Evolutionary conservation across 768 basidiomycete genomes (phyloP).

Genomic region (Mycena venus): DNA sequence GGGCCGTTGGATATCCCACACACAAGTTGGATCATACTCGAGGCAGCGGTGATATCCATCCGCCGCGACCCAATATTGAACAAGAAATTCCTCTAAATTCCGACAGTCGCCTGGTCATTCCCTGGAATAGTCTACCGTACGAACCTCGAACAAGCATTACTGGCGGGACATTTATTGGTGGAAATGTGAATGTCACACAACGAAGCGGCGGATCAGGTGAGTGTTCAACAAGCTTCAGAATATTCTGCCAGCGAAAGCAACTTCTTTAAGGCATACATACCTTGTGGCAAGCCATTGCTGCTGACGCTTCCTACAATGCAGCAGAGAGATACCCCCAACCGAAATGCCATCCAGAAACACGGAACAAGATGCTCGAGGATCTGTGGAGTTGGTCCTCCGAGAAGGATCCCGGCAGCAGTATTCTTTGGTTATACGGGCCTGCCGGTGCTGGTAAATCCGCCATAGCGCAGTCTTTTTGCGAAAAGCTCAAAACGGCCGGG

Average conservation of each 20-base stretch:
- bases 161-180: too few relatives aligned
- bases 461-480: background rate
- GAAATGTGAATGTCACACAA: background rate
- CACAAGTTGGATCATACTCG: too few relatives aligned
- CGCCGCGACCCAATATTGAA: too few relatives aligned
- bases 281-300: background rate
- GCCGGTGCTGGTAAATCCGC: conserved; percentile 7
- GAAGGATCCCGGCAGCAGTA: background rate
- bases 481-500: too few relatives aligned
- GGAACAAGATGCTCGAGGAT: background rate
- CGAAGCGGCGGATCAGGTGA: background rate
- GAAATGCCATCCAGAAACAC: background rate
- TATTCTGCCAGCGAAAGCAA: background rate
- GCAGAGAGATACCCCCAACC: background rate
- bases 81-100: too few relatives aligned
- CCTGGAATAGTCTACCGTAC: too few relatives aligned
- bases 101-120: background rate
- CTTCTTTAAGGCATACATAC: background rate
- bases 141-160: background rate
- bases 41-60: too few relatives aligned
- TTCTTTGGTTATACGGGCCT: background rate
- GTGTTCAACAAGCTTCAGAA: background rate
- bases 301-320: background rate
- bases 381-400: background rate
- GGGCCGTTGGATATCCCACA: background rate